Conservation (phyloP, 192 early-diverging fungal genomes). For the Gaertneriomyces semiglobifer region DNA sequence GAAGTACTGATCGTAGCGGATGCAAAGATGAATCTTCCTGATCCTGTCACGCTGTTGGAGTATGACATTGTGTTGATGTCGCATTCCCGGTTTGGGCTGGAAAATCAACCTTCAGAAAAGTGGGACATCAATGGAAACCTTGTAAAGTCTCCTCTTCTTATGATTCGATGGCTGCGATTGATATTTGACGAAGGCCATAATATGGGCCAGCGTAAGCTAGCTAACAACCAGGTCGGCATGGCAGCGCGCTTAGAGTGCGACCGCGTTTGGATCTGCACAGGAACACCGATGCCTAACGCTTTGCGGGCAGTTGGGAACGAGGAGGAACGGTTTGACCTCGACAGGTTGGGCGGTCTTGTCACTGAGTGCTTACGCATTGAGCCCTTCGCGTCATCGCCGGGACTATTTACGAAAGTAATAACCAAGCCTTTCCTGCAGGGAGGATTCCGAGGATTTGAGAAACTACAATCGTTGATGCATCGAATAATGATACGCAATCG, state of each 20-base stretch:
- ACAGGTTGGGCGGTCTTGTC: slow-evolving; percentile 58
- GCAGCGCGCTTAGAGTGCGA: slow-evolving; percentile 58
- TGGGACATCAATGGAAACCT: slow-evolving; percentile 21
- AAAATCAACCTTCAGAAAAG: background rate
- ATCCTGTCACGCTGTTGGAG: slow-evolving; percentile 47
- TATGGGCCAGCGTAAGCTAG: slow-evolving; percentile 48
- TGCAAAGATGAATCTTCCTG: slow-evolving; percentile 39
- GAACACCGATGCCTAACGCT: slow-evolving; percentile 44
- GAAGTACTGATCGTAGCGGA: slow-evolving; percentile 43
- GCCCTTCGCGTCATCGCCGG: slow-evolving; percentile 50
- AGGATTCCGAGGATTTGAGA: slow-evolving; percentile 41
- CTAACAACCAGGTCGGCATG: slow-evolving; percentile 44
- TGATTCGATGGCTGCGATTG: slow-evolving; percentile 73
- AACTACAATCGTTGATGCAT: slow-evolving; percentile 59
- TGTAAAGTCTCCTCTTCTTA: slow-evolving; percentile 58
- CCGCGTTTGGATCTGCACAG: slow-evolving; percentile 69
- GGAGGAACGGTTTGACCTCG: slow-evolving; percentile 46
- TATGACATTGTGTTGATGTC: slow-evolving; percentile 74
- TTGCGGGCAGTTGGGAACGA: slow-evolving; percentile 2
- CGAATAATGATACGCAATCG: slow-evolving; percentile 72
- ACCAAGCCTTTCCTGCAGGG: slow-evolving; percentile 53
- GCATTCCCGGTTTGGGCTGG: slow-evolving; percentile 53
- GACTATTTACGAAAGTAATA: slow-evolving; percentile 50
- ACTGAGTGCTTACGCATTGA: slow-evolving; percentile 58
- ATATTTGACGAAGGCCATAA: slow-evolving; percentile 83